Conservation (phyloP, 176 grass and related monocot genomes). For the Aegilops tauschii region DNA sequence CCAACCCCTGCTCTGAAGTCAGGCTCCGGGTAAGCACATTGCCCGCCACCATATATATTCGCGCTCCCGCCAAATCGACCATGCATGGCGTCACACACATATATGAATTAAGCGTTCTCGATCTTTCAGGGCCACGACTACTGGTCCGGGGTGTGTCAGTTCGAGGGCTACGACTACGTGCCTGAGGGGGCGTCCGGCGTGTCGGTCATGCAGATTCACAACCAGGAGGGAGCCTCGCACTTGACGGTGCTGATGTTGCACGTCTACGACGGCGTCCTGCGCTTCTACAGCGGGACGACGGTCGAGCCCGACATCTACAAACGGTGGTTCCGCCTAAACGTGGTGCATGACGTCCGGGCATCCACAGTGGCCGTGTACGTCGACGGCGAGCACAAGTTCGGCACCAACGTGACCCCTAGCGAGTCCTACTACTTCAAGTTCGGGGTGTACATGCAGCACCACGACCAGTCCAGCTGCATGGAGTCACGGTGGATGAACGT, state of each 20-base stretch:
- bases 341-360: constrained; percentile 37
- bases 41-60: no score
- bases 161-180: constrained; percentile 41
- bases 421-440: no score
- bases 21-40: constrained; percentile 11
- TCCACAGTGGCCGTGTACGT: constrained; percentile 30
- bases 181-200: constrained; percentile 28
- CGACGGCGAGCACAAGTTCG: neutral
- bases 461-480: no score
- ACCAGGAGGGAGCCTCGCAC: neutral
- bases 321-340: constrained; percentile 52
- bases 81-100: neutral
- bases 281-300: neutral
- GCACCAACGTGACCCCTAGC: neutral
- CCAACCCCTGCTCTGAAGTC: constrained; percentile 43
- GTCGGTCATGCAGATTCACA: constrained; percentile 50
- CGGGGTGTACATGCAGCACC: no score
- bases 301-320: constrained; percentile 25
- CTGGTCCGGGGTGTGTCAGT: constrained; percentile 47
- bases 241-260: constrained; percentile 38
- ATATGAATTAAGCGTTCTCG: no score
- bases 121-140: constrained; percentile 31
- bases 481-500: no score
- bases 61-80: neutral
- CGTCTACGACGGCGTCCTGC: constrained; percentile 33